Evolutionary conservation across 2,329 filamentous ascomycete genomes (phyloP).

Genomic region (Talaromyces sp.): DNA sequence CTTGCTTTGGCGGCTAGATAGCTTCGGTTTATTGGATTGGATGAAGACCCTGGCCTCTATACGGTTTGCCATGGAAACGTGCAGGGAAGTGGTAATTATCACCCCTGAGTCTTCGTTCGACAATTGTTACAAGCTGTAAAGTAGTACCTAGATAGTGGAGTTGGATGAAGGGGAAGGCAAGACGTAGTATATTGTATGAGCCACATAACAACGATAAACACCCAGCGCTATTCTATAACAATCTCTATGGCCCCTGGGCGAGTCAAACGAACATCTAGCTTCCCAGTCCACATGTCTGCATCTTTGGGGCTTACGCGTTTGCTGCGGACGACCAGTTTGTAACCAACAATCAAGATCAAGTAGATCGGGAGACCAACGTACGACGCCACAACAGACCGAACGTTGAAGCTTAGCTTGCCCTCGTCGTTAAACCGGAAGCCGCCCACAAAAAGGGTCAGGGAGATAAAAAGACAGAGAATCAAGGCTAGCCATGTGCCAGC

Average conservation of each 20-base stretch:
- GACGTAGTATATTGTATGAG: too few relatives aligned
- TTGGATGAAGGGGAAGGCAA: too few relatives aligned
- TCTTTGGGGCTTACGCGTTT: conserved; percentile 58
- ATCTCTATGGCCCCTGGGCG: not conserved
- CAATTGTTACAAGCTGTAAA: too few relatives aligned
- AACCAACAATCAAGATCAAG: conserved; percentile 67
- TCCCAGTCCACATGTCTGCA: conserved; percentile 64
- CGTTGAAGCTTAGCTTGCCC: conserved; percentile 59
- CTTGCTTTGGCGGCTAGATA: not conserved
- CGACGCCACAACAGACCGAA: conserved; percentile 73
- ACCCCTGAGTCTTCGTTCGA: too few relatives aligned
- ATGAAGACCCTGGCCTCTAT: too few relatives aligned
- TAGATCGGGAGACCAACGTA: conserved; percentile 77
- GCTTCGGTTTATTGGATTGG: too few relatives aligned
- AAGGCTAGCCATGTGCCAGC: conserved; percentile 69
- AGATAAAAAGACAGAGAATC: conserved; percentile 70
- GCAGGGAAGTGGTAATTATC: too few relatives aligned
- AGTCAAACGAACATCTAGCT: not conserved
- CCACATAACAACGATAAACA: not conserved
- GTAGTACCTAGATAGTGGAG: too few relatives aligned
- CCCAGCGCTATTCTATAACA: too few relatives aligned
- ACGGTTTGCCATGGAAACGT: too few relatives aligned
- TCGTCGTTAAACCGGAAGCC: conserved; percentile 59
- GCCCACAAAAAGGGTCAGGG: conserved; percentile 77
- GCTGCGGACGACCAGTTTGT: conserved; percentile 61